Conservation (phyloP, 345 rosid species). For the Conringia planisiliqua region DNA sequence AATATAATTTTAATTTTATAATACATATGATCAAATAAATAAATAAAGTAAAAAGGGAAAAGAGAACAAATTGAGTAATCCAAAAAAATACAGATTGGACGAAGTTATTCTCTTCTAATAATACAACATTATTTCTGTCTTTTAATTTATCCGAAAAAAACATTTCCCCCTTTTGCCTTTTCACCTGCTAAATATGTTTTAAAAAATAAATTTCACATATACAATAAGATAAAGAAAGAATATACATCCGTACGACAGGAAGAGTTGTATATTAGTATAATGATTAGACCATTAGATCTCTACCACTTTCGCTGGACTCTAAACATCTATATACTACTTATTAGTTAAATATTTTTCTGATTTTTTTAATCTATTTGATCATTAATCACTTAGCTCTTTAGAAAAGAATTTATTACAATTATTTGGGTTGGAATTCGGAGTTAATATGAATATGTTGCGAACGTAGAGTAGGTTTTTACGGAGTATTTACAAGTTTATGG, state of each 20-base stretch:
- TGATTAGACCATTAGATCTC: conserved; percentile 26
- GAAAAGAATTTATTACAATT: too few species aligned
- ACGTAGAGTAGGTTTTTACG: too few species aligned
- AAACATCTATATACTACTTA: neutral
- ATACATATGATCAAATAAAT: neutral
- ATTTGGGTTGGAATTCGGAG: too few species aligned
- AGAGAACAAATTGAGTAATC: conserved; percentile 14
- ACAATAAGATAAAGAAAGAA: neutral
- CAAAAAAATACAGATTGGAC: conserved; percentile 34
- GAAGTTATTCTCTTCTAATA: conserved; percentile 26
- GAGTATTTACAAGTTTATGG: too few species aligned
- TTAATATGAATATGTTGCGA: too few species aligned
- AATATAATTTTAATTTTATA: neutral
- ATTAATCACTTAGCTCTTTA: conserved; percentile 7
- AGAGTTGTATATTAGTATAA: conserved; percentile 14
- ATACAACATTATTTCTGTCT: conserved; percentile 6
- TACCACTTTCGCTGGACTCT: conserved; percentile 3
- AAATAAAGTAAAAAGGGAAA: neutral
- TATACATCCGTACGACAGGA: conserved; percentile 11
- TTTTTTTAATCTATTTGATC: neutral
- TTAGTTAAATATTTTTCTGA: neutral
- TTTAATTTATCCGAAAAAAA: neutral
- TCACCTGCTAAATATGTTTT: conserved; percentile 16
- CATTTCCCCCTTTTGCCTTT: conserved; percentile 22
- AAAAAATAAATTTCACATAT: neutral